A percentile compares a stretch with the other conserved stretches of the same genome.
phyloP scores from a whole-genome alignment of 108 stramenopile species.

The Ochromonas danica region DNA sequence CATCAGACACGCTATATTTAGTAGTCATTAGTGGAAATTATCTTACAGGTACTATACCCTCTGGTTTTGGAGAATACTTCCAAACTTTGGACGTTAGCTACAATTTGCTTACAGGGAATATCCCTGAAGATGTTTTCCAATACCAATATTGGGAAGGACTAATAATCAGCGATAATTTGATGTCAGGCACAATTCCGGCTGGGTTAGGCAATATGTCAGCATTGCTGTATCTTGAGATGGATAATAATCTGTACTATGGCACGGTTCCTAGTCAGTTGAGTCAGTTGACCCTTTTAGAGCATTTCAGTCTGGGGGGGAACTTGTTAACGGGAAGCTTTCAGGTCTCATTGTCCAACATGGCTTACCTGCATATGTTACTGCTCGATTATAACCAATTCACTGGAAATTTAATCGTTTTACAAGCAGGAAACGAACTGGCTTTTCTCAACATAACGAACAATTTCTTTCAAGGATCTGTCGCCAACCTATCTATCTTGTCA shows the following conservation, averaged over 20 bases:
- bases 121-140: no score
- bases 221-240: slow-evolving; percentile 15
- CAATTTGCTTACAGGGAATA: no score
- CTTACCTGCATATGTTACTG: slow-evolving; percentile 15
- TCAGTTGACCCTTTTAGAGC: slow-evolving; percentile 15
- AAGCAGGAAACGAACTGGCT: slow-evolving; percentile 14
- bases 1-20: no score
- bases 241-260: slow-evolving; percentile 17
- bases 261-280: slow-evolving; percentile 14
- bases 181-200: no score
- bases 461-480: no score
- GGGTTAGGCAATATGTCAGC: slow-evolving; percentile 15
- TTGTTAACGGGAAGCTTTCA: slow-evolving; percentile 15
- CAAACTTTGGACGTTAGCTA: no score
- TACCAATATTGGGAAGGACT: no score
- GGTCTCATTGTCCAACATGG: slow-evolving; percentile 14
- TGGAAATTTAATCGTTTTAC: slow-evolving; percentile 17
- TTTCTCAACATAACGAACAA: slow-evolving; percentile 17
- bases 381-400: slow-evolving; percentile 16
- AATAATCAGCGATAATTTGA: no score
- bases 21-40: no score
- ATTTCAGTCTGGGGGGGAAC: slow-evolving; percentile 13
- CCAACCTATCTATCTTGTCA: slow-evolving; percentile 15
- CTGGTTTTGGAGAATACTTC: no score
- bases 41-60: no score